phyloP scores from a whole-genome alignment of 306 rosid species.

The Vigna reflexopilosa region DNA sequence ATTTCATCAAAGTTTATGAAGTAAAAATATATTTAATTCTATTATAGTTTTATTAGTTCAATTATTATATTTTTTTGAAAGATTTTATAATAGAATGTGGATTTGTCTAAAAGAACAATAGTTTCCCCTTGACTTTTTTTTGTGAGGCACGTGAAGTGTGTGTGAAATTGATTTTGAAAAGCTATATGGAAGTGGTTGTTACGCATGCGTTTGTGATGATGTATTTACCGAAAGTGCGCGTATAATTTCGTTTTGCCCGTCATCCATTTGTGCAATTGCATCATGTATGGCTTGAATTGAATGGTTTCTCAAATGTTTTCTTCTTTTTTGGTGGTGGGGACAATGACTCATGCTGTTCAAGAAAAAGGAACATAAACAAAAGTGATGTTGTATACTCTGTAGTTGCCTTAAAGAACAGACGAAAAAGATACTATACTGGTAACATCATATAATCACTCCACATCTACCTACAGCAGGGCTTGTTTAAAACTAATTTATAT shows the following conservation, averaged over 20 bases:
- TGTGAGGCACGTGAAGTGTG: background rate
- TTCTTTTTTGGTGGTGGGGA: background rate
- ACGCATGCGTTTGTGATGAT: conserved; percentile 8
- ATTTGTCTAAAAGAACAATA: background rate
- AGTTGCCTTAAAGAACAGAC: background rate
- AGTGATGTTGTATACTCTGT: background rate
- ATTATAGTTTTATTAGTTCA: background rate
- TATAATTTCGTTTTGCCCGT: background rate
- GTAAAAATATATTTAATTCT: too few species aligned
- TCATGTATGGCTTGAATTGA: background rate
- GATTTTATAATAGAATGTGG: background rate
- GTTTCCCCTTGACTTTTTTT: background rate
- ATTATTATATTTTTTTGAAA: too few species aligned
- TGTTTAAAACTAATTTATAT: background rate
- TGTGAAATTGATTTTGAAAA: background rate
- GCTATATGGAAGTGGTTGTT: background rate
- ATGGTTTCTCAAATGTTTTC: background rate
- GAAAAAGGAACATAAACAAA: background rate
- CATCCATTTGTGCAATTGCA: background rate
- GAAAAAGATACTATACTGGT: background rate
- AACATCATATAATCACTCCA: background rate
- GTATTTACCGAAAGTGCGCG: background rate
- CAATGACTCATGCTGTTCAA: background rate
- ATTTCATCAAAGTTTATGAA: too few species aligned
- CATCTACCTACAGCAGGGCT: background rate